These are phyloP conservation scores for Nothophaeocryptopus gaeumannii DNA, from an alignment of 2,329 filamentous ascomycete genomes.

Conservation along the genomic window DNA sequence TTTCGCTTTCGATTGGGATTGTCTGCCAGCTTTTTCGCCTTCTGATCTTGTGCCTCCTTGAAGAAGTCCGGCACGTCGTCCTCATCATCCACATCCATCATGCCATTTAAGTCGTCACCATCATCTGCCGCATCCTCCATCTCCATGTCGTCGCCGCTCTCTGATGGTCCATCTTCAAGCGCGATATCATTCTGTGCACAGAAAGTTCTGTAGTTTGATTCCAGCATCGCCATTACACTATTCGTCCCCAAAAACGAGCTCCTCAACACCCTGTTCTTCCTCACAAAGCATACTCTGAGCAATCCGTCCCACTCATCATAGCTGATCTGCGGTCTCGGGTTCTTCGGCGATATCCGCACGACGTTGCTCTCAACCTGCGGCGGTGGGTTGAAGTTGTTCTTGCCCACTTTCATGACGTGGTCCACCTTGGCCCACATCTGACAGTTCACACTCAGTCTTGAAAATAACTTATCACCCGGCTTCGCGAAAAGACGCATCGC, in stretches of 20 bases:
- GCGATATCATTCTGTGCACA: slow-evolving; percentile 81
- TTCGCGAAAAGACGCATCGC: slow-evolving; percentile 84
- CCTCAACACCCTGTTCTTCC: slow-evolving; percentile 87
- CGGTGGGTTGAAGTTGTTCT: slow-evolving; percentile 94
- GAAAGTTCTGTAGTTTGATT: slow-evolving; percentile 85
- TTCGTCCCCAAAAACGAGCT: slow-evolving; percentile 77
- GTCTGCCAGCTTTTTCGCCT: slow-evolving; percentile 53
- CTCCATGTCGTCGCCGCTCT: slow-evolving; percentile 47
- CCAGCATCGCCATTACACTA: slow-evolving; percentile 77
- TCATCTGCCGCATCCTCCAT: slow-evolving; percentile 38
- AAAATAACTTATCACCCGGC: slow-evolving; percentile 85
- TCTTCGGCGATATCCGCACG: slow-evolving; percentile 84
- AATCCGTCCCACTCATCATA: slow-evolving; percentile 96
- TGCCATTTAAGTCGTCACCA: slow-evolving; percentile 48
- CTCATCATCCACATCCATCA: slow-evolving; percentile 56
- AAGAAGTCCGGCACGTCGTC: slow-evolving; percentile 83
- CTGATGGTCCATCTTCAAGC: slow-evolving; percentile 63
- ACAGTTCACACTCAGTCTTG: slow-evolving; percentile 83
- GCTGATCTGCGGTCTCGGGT: slow-evolving; percentile 78
- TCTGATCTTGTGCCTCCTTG: slow-evolving; percentile 58
- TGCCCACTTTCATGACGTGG: slow-evolving; percentile 85
- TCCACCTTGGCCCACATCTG: slow-evolving; percentile 82
- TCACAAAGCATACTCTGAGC: slow-evolving; percentile 74
- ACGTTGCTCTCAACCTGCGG: slow-evolving; percentile 90
- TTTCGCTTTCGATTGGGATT: slow-evolving; percentile 66